Evolutionary conservation across 176 grass and related monocot species (phyloP).

Genomic region (sorghum (Sorghum bicolor)): Sorghum_bicolor_NCBIv3 NC_012873.2:4488001-4488500

Average conservation of each 20-base stretch:
- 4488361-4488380: conserved; percentile 32
- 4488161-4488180: background rate
- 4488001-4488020: too few species aligned
- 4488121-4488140: background rate
- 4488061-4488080: too few species aligned
- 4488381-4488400: conserved; percentile 32
- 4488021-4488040: too few species aligned
- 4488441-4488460: conserved; percentile 78
- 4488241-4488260: conserved; percentile 22
- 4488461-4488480: conserved; percentile 66
- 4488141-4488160: background rate
- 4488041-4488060: too few species aligned
- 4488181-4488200: conserved; percentile 21
- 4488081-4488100: too few species aligned
- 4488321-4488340: conserved; percentile 23
- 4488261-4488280: conserved; percentile 8
- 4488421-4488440: conserved; percentile 66
- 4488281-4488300: conserved; percentile 3
- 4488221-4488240: conserved; percentile 51
- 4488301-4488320: background rate
- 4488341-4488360: conserved; percentile 35
- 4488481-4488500: conserved; percentile 49
- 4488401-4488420: conserved; percentile 80
- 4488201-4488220: conserved; percentile 70
- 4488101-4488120: background rate